Evolutionary conservation across 2,329 filamentous ascomycete genomes (phyloP).

Genomic region (Phaeophleospora eucalypticola): DNA sequence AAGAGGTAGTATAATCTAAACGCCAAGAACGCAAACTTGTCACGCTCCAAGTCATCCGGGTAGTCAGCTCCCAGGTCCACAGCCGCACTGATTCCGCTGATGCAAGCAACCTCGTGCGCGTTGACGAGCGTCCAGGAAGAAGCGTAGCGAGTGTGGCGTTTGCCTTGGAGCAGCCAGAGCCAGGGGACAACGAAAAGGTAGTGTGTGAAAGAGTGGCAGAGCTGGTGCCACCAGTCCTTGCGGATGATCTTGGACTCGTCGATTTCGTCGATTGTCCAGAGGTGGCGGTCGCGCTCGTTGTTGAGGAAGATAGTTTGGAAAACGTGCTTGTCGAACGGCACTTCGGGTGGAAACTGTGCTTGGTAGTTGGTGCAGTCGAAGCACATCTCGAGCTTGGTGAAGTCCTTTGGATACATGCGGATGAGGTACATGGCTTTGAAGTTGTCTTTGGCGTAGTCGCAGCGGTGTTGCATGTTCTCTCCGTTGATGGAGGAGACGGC

Average conservation of each 20-base stretch:
- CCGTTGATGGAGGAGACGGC: slow-evolving; percentile 39
- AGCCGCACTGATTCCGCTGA: slow-evolving; percentile 67
- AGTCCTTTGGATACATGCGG: slow-evolving; percentile 55
- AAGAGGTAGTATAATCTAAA: slow-evolving; percentile 61
- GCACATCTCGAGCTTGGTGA: slow-evolving; percentile 56
- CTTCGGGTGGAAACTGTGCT: slow-evolving; percentile 58
- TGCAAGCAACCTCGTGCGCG: slow-evolving; percentile 66
- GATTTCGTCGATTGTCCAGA: slow-evolving; percentile 60
- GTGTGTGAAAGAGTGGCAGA: slow-evolving; percentile 61
- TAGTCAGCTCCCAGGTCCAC: slow-evolving; percentile 65
- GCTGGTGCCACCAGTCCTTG: slow-evolving; percentile 65
- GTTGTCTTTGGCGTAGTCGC: slow-evolving; percentile 45
- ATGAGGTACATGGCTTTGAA: slow-evolving; percentile 65
- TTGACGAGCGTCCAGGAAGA: slow-evolving; percentile 67
- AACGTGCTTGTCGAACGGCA: slow-evolving; percentile 57
- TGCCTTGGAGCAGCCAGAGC: slow-evolving; percentile 68
- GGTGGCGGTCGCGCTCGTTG: slow-evolving; percentile 49
- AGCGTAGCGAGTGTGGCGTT: slow-evolving; percentile 59
- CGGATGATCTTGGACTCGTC: slow-evolving; percentile 57
- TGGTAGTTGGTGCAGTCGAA: slow-evolving; percentile 77
- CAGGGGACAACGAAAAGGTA: slow-evolving; percentile 64
- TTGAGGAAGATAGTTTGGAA: slow-evolving; percentile 68
- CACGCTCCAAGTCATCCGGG: slow-evolving; percentile 58
- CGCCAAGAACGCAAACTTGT: slow-evolving; percentile 56
- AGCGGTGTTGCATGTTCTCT: slow-evolving; percentile 39